Evolutionary conservation across 2,329 filamentous ascomycete species (phyloP).

Genomic region (Monosporascus ibericus): DNA sequence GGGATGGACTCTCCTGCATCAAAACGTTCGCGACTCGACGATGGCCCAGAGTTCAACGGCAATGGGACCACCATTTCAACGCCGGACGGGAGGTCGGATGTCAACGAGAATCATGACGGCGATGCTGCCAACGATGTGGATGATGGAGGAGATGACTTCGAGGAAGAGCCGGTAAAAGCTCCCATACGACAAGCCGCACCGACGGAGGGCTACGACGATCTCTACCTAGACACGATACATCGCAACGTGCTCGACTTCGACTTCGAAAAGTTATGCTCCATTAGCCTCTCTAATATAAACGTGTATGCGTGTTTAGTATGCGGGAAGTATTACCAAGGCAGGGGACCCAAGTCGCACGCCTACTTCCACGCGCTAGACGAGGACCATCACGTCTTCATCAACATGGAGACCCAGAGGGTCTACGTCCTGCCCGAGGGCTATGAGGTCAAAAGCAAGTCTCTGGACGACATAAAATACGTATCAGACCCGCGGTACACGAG

Average conservation of each 20-base stretch:
- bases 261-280: slow-evolving; percentile 96
- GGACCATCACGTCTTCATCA: slow-evolving; percentile 96
- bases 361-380: slow-evolving; percentile 97
- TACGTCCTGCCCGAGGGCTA: slow-evolving; percentile 95
- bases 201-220: slow-evolving; percentile 82
- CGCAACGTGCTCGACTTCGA: slow-evolving; percentile 92
- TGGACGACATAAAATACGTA: slow-evolving; percentile 98
- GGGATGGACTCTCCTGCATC: slow-evolving; percentile 51
- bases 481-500: slow-evolving; percentile 83
- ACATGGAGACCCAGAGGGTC: slow-evolving; percentile 87
- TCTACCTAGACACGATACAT: slow-evolving; percentile 96
- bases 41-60: slow-evolving; percentile 31
- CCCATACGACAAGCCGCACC: slow-evolving; percentile 68
- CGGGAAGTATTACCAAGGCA: slow-evolving; percentile 94
- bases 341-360: slow-evolving; percentile 88
- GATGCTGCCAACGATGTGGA: slow-evolving; percentile 28
- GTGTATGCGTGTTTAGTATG: slow-evolving; percentile 97
- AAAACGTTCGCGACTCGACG: slow-evolving; percentile 50
- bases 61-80: slow-evolving; percentile 22
- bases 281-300: slow-evolving; percentile 96
- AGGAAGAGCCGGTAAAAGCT: slow-evolving; percentile 31
- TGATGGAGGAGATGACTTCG: slow-evolving; percentile 35
- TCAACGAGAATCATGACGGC: slow-evolving; percentile 21
- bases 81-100: slow-evolving; percentile 9
- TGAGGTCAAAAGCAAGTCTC: slow-evolving; percentile 87